These are phyloP conservation scores for Ophiostoma novo-ulmi DNA, from an alignment of 2,329 filamentous ascomycete genomes.

Conservation along the genomic window DNA sequence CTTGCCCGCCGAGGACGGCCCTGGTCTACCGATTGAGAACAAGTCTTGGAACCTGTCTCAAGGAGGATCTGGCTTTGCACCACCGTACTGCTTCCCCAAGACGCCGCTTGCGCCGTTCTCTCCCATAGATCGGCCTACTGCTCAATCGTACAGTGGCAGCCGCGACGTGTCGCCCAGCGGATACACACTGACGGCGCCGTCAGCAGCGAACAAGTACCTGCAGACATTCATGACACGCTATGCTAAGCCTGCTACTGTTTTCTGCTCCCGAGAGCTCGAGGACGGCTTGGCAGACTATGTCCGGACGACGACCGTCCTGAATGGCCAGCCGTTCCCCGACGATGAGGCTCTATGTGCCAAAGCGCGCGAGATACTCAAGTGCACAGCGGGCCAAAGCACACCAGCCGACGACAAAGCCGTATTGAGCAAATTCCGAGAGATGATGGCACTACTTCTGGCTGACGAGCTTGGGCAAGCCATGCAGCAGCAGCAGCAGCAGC, in stretches of 20 bases:
- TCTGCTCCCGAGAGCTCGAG: conserved; percentile 57
- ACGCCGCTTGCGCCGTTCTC: conserved; percentile 36
- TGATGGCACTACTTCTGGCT: conserved; percentile 36
- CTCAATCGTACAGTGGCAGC: conserved; percentile 33
- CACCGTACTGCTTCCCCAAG: conserved; percentile 49
- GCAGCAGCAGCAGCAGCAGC: conserved; percentile 11
- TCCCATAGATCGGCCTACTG: conserved; percentile 30
- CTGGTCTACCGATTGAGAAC: conserved; percentile 42
- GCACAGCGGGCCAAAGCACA: conserved; percentile 38
- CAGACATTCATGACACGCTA: conserved; percentile 42
- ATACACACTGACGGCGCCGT: conserved; percentile 33
- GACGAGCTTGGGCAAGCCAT: conserved; percentile 11
- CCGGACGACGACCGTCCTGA: conserved; percentile 34
- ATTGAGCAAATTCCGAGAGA: conserved; percentile 50
- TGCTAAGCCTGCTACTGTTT: conserved; percentile 46
- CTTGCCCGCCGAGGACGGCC: conserved; percentile 43
- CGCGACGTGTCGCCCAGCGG: conserved; percentile 30
- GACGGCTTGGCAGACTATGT: conserved; percentile 49
- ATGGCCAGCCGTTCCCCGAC: conserved; percentile 40
- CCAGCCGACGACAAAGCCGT: conserved; percentile 51
- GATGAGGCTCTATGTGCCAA: conserved; percentile 45
- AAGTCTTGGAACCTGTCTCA: conserved; percentile 45
- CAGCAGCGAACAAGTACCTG: conserved; percentile 46
- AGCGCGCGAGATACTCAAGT: conserved; percentile 45
- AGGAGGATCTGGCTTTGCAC: conserved; percentile 52